phyloP scores from a whole-genome alignment of 2,329 filamentous ascomycete species.

The Fusarium sp. region DNA sequence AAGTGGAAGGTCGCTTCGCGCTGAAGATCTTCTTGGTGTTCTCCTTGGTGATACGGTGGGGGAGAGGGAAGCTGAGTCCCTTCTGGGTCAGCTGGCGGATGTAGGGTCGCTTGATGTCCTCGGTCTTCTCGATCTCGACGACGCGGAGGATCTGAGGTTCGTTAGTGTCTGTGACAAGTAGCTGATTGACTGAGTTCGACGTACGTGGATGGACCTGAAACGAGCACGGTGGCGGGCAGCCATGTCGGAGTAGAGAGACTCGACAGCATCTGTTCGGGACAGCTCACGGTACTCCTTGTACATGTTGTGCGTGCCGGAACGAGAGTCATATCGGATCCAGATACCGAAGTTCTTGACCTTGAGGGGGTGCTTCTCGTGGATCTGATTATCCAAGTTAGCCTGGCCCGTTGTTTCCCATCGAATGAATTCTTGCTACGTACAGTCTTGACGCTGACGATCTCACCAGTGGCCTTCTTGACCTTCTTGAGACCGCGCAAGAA shows the following conservation, averaged over 20 bases:
- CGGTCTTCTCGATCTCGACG: constrained; percentile 93
- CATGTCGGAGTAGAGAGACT: constrained; percentile 99
- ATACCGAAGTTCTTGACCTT: constrained; percentile 99
- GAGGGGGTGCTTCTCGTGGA: constrained; percentile 97
- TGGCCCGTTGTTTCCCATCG: neutral
- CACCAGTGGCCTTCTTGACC: constrained; percentile 99
- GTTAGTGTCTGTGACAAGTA: constrained; percentile 8
- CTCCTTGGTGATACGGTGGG: constrained; percentile 91
- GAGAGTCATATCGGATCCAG: constrained; percentile 99
- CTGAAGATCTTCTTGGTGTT: constrained; percentile 91
- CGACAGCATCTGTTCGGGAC: constrained; percentile 93
- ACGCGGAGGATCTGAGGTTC: constrained; percentile 89
- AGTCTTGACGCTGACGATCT: constrained; percentile 97
- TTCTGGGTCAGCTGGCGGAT: constrained; percentile 98
- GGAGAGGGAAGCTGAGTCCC: constrained; percentile 97
- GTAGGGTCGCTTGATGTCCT: constrained; percentile 97
- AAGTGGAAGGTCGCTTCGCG: constrained; percentile 93
- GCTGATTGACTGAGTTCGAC: constrained; percentile 52
- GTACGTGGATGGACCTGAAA: constrained; percentile 98
- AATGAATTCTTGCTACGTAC: constrained; percentile 66
- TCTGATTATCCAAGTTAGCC: constrained; percentile 64
- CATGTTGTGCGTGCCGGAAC: constrained; percentile 99
- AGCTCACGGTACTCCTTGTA: constrained; percentile 99
- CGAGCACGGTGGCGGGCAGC: constrained; percentile 95
- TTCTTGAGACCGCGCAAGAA: constrained; percentile 99